Evolutionary conservation across 1,139 yeast species (phyloP).

Genomic region (Yamadazyma aaseri): DNA sequence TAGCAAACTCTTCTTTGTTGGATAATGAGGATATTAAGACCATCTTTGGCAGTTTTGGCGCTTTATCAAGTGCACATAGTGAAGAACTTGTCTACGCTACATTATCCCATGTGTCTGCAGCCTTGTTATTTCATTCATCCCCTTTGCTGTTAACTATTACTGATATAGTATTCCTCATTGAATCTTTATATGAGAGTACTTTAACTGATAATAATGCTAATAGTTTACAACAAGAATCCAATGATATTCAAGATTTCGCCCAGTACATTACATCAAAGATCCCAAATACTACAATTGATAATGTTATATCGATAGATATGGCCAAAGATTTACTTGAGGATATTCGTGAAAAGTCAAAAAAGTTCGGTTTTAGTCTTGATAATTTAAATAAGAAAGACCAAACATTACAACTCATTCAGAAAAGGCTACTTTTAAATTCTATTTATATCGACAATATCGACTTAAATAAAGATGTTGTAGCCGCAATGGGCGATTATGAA

Average conservation of each 20-base stretch:
- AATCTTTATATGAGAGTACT: conserved; percentile 4
- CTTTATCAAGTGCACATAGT: conserved; percentile 5
- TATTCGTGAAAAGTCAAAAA: too few relatives aligned
- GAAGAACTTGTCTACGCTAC: conserved; percentile 4
- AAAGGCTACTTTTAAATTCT: conserved; percentile 12
- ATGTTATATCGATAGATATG: conserved; percentile 19
- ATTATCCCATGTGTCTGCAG: conserved; percentile 6
- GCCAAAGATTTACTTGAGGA: conserved; percentile 21
- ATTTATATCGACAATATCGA: conserved; percentile 14
- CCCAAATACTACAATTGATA: too few relatives aligned
- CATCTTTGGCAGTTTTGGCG: conserved; percentile 13
- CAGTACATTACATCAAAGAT: conserved; percentile 15
- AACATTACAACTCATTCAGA: conserved; percentile 8
- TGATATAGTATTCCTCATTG: conserved; percentile 6
- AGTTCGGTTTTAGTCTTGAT: conserved; percentile 2
- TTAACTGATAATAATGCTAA: background rate
- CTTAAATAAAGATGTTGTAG: conserved; percentile 3
- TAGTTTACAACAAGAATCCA: conserved; percentile 11
- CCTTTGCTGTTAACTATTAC: conserved; percentile 11
- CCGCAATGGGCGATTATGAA: conserved; percentile 9
- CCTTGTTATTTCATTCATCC: conserved; percentile 13
- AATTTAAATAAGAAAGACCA: background rate
- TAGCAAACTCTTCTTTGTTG: background rate
- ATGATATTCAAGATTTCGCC: conserved; percentile 25
- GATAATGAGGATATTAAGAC: conserved; percentile 5